Evolutionary conservation across 768 basidiomycete genomes (phyloP), one percentile per base, ranked within the genome.

Genomic region (Boletus rufocinnamomeus): DNA sequence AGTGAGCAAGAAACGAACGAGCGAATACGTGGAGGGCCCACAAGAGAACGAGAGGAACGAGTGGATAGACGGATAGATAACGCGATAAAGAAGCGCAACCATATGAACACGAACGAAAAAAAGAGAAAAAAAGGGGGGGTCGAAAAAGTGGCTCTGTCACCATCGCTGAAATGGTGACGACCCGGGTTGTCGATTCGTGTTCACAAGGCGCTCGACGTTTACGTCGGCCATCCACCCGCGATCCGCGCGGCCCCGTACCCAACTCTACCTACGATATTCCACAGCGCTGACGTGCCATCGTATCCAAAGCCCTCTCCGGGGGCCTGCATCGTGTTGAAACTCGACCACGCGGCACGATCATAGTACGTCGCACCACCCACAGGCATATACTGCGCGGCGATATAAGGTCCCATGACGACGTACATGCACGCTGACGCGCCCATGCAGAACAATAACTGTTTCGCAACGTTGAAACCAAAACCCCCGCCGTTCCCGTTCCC

Each of bases 201-300:
- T 52, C 58, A 51, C 28, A 38, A 1, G 23, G 25, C 16, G 10
- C 28, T 13, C 25, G 43, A 50, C 46, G 13, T n/a, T 64, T 75
- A 90, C 55, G 88, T 89, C 48, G 89, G 90, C 87, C 87, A 91
- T 14, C 90, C 90, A 48, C 88, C 79, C 13, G 85, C 87, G 35
- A 88, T 84, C 63, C 90, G 77, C 30, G 87, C 90, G 30, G 89
- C 90, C 11, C 88, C 89, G 47, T 86, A 86, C 6, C 86, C 86
- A 11, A 93, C 82, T 16, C 87, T 76, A 14, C 88, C 88, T 52
- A 93, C 66, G 63, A 91, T 79, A 58, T 76, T 82, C 88, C 88
- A 91, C 46, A 91, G 78, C 13, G 82, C 81, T 21, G 80, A 77
- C 2, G 86, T 82, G 35, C 82, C 79, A 62, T 86, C 86, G 14